Conservation (phyloP, 2,329 filamentous ascomycete species). For the Scolecobasidium constrictum region DNA sequence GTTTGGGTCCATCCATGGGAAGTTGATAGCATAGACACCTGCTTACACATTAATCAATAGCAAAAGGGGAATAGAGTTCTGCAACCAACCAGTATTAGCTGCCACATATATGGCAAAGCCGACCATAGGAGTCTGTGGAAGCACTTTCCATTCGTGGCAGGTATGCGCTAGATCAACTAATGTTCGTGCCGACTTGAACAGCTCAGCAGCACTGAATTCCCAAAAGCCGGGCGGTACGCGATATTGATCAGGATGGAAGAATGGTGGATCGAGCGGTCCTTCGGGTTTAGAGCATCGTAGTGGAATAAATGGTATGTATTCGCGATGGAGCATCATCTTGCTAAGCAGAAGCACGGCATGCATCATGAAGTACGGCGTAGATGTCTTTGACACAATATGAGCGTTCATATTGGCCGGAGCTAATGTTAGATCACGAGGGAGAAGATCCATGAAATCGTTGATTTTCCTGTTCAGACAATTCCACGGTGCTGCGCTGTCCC, state of each 20-base stretch:
- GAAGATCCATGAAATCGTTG: constrained; percentile 38
- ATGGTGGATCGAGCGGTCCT: constrained; percentile 50
- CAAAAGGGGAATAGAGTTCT: neutral
- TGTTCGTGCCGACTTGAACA: constrained; percentile 52
- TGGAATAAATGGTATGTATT: constrained; percentile 57
- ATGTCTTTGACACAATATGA: constrained; percentile 53
- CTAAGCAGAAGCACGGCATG: constrained; percentile 57
- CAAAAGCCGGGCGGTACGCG: constrained; percentile 46
- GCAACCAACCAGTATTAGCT: constrained; percentile 42
- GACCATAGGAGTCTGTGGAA: constrained; percentile 58
- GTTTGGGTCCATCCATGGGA: constrained; percentile 56
- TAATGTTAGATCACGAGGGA: constrained; percentile 48
- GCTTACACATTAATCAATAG: neutral
- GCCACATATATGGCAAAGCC: constrained; percentile 58
- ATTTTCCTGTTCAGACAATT: constrained; percentile 41
- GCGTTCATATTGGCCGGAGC: constrained; percentile 52
- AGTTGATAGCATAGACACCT: constrained; percentile 54
- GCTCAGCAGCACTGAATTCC: constrained; percentile 48
- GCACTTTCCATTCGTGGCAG: constrained; percentile 46
- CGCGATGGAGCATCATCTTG: constrained; percentile 56
- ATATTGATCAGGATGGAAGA: constrained; percentile 37
- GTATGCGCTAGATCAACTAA: constrained; percentile 55
- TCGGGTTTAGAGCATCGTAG: constrained; percentile 39
- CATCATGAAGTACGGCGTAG: constrained; percentile 54
- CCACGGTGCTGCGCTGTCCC: constrained; percentile 47